A percentile compares a stretch with the other conserved stretches of the same genome.
Evolutionary conservation across 345 rosid species (phyloP).

Genomic region (Citrus sp.): DNA sequence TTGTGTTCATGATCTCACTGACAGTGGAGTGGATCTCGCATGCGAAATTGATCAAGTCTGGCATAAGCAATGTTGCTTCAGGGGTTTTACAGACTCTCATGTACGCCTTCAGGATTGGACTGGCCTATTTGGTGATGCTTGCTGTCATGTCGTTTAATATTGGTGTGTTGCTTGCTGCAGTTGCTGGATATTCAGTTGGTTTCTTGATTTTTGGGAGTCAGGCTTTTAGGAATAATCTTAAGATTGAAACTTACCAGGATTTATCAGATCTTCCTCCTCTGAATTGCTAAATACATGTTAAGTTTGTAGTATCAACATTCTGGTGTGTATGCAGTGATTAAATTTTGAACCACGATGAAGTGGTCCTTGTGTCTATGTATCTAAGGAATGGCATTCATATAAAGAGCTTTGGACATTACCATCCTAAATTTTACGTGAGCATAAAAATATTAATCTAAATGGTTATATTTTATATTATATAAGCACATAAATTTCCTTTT

Average conservation of each 20-base stretch:
- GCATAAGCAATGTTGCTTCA: neutral
- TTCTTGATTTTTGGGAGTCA: slow-evolving; percentile 28
- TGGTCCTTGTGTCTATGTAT: no score
- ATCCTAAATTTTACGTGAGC: no score
- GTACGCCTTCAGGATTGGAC: slow-evolving; percentile 17
- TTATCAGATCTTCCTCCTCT: slow-evolving; percentile 25
- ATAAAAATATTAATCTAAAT: no score
- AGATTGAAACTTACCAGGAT: neutral
- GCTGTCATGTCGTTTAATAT: slow-evolving; percentile 34
- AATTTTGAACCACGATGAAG: no score
- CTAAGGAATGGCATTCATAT: no score
- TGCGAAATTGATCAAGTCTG: slow-evolving; percentile 15
- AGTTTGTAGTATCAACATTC: no score
- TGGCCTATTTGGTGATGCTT: slow-evolving; percentile 33
- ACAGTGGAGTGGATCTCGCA: slow-evolving; percentile 40
- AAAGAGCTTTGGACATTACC: no score
- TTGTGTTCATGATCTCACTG: slow-evolving; percentile 32
- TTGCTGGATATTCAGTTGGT: slow-evolving; percentile 25
- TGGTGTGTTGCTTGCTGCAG: slow-evolving; percentile 24
- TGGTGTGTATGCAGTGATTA: no score
- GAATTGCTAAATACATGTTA: slow-evolving; percentile 8
- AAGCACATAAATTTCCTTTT: no score
- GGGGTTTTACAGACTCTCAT: slow-evolving; percentile 22
- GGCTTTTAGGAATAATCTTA: slow-evolving; percentile 15
- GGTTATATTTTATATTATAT: no score